A percentile compares a stretch with the other conserved stretches of the same genome.
phyloP scores from a whole-genome alignment of 257 asterid species.

The Capsicum rhomboideum region DNA sequence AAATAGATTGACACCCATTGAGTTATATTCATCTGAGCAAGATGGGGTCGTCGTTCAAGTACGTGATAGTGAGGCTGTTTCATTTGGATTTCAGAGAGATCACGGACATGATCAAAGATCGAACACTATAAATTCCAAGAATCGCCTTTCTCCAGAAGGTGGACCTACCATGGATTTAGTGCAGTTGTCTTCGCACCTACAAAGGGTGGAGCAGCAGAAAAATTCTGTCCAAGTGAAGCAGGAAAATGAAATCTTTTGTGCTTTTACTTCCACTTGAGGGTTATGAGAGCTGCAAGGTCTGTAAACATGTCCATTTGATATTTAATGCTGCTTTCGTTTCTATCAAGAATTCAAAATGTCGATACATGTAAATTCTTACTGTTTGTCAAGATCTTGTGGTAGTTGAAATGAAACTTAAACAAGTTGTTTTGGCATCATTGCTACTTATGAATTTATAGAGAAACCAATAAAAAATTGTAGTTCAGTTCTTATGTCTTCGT shows the following conservation, averaged over 20 bases:
- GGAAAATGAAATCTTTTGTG: conserved; percentile 22
- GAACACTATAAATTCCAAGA: not conserved
- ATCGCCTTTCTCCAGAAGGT: conserved; percentile 9
- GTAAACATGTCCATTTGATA: not conserved
- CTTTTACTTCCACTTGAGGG: conserved; percentile 16
- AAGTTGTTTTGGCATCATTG: no score
- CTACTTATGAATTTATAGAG: no score
- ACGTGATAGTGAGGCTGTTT: not conserved
- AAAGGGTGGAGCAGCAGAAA: conserved; percentile 52
- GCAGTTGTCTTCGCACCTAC: conserved; percentile 52
- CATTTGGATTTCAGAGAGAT: conserved; percentile 3
- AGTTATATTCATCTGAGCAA: not conserved
- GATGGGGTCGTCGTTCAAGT: not conserved
- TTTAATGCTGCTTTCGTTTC: not conserved
- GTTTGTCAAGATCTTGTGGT: no score
- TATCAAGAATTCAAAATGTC: not conserved
- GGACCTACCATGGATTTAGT: conserved; percentile 33
- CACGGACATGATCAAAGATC: conserved; percentile 1
- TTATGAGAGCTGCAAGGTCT: not conserved
- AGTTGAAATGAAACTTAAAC: no score
- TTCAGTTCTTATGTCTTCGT: not conserved
- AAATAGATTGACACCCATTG: not conserved
- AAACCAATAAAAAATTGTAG: not conserved
- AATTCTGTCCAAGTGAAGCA: conserved; percentile 28
- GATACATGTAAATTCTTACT: not conserved